Base-by-base conservation (phyloP, 345 rosid genomes). In the Sonneratia caseolaris region DNA sequence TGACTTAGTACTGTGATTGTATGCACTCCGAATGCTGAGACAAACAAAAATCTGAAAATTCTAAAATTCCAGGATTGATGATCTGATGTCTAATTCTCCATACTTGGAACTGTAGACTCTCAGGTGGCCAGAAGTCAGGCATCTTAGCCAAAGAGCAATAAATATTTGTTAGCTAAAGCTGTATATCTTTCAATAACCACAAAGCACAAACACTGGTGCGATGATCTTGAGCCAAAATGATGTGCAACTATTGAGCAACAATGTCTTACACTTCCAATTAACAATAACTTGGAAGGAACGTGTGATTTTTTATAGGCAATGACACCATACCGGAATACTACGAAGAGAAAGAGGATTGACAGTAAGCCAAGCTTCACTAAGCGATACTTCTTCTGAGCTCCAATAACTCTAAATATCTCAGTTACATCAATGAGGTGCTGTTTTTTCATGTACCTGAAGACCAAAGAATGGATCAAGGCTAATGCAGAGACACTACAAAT, bases 401-500 rank as follows among this genome's bases (percentile, higher is more conserved):
- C 81, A 73, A 91, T 82, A 79, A 75, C 80, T 80, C 97, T 84
- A 78, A 94, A 94, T 49, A 91, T 85, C 83, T 94, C 98, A 70
- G 98, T 94, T 70, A 94, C 95, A 79, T 94, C 97, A 62, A 94
- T 68, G 68, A 94, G 91, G 84, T 94, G 85, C 65, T 78, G 77
- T 69, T 73, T 78, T 67, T 83, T 88, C 35, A 78, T 71, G 74
- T 86, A 94, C 84, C 98, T 94, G 56, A 37, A 13, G 10, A 64
- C 37, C n/a, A 21, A 27, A 55, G 11, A 53, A 35, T 13, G 19
- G 66, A 35, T 27, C 66, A 14, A 35, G 66, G 27, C 27, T 13
- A 4, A 27, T 9, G 38, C 37, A 62, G 3, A 12, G 8, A 6
- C 10, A 4, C 4, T 13, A 62, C 10, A 27, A 19, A 62, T 62